Evolutionary conservation across 2,329 filamentous ascomycete species (phyloP).

Genomic region (Colletotrichum nymphaeae): DNA sequence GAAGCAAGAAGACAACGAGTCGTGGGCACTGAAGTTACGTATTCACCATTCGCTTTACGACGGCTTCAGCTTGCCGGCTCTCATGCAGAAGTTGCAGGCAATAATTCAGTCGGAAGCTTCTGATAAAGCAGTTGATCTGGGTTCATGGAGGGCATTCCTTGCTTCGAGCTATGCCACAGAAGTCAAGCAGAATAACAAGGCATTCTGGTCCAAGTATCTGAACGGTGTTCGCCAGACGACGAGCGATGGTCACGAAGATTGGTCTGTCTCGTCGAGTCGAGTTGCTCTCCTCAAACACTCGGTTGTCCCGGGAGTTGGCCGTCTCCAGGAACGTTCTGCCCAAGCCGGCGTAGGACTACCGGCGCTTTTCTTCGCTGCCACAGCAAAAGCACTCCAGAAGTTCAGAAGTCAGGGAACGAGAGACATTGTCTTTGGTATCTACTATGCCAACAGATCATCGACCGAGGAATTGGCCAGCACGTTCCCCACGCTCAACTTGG

Average conservation of each 20-base stretch:
- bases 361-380: constrained; percentile 79
- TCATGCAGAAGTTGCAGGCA: constrained; percentile 57
- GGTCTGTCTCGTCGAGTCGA: constrained; percentile 42
- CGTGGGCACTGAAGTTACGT: constrained; percentile 59
- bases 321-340: constrained; percentile 50
- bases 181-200: background rate
- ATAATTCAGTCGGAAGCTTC: background rate
- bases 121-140: background rate
- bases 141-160: constrained; percentile 14
- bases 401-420: constrained; percentile 22
- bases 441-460: constrained; percentile 80
- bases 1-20: constrained; percentile 27
- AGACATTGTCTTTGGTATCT: constrained; percentile 78
- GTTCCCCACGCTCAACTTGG: constrained; percentile 82
- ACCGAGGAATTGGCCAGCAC: constrained; percentile 58
- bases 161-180: background rate
- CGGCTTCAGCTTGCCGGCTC: constrained; percentile 77
- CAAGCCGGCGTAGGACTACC: constrained; percentile 73
- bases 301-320: constrained; percentile 53
- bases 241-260: constrained; percentile 22
- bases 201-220: constrained; percentile 40
- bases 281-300: constrained; percentile 56
- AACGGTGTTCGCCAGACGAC: constrained; percentile 39
- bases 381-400: constrained; percentile 57
- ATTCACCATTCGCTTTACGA: constrained; percentile 94